Conservation (phyloP, 202 grass and related monocot genomes). For the Panicum hallii region DNA sequence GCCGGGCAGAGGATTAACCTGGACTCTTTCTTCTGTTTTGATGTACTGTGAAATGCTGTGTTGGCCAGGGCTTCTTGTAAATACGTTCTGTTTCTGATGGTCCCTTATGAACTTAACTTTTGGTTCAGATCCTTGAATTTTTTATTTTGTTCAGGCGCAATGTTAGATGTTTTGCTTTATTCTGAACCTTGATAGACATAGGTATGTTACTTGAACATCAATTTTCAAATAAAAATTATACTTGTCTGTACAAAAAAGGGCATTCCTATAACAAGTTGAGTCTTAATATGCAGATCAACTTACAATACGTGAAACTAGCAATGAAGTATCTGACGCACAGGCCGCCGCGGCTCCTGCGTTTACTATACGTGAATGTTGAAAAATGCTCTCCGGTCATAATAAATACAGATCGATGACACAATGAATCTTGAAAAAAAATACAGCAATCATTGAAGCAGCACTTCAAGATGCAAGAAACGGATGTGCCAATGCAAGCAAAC, state of each 20-base stretch:
- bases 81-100: background rate
- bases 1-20: constrained; percentile 44
- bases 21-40: background rate
- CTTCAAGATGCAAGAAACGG: too few relatives aligned
- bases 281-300: constrained; percentile 68
- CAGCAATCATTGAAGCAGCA: too few relatives aligned
- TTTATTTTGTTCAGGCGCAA: background rate
- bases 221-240: background rate
- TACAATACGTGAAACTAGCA: constrained; percentile 85
- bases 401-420: too few relatives aligned
- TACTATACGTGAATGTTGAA: too few relatives aligned
- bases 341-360: too few relatives aligned
- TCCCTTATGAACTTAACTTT: background rate
- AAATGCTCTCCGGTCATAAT: too few relatives aligned
- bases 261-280: background rate
- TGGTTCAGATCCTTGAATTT: background rate
- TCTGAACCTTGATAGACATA: background rate
- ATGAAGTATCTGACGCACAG: constrained; percentile 87
- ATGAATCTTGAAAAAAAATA: too few relatives aligned
- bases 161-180: background rate
- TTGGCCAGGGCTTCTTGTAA: constrained; percentile 17
- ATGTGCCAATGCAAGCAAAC: too few relatives aligned
- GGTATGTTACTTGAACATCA: background rate
- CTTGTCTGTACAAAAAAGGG: background rate
- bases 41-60: background rate